Base-by-base conservation (phyloP, 164 flowering plant species). In the Kalanchoe fedtschenkoi region DNA sequence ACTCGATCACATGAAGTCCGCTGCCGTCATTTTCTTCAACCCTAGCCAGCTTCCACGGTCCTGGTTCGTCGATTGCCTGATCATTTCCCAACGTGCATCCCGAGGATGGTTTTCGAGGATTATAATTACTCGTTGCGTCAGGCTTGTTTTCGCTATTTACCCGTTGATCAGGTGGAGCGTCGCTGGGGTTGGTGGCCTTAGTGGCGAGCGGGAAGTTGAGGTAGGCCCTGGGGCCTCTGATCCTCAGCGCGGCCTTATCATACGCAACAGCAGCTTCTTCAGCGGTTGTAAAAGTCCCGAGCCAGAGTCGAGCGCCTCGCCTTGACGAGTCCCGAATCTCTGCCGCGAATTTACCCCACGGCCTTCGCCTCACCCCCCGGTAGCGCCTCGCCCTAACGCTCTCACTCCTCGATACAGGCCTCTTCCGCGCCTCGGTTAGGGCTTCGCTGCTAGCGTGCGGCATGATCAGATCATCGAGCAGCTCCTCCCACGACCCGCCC, bases 251-350 rank as follows among this genome's bases (percentile, higher is more conserved):
- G 16, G 63, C 63, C 44, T 22, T 60, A 33, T 60, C 63, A 38
- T 38, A 60, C 22, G 63, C 63, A 24, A 41, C 11, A 13, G 63
- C 47, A 38, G 63, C 63, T 43, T 60, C 63, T 28, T 60, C 63
- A 39, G 63, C 51, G 11, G 63, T 60, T 14, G 26, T 0, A 24
- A 39, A 60, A 16, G 63, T 60, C 43, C 62, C 62, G 6, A 60
- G 62, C 63, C 63, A 60, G 9, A 60, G 19, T 1, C 51, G 63
- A 6, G 19, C 33, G 17, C 63, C 63, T 16, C 39, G 38, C 19
- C 17, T 60, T 3, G 30, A 22, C 19, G 51, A 60, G 34, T 60
- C 63, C 8, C 63, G 28, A 26, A 60, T 39, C 63, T 60, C 63
- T 22, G 63, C 51, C 14, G 63, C 63, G 24, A 38, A 60, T 60